phyloP scores from a whole-genome alignment of 495 filamentous ascomycete genomes.

The Geoglossum glabrum region DNA sequence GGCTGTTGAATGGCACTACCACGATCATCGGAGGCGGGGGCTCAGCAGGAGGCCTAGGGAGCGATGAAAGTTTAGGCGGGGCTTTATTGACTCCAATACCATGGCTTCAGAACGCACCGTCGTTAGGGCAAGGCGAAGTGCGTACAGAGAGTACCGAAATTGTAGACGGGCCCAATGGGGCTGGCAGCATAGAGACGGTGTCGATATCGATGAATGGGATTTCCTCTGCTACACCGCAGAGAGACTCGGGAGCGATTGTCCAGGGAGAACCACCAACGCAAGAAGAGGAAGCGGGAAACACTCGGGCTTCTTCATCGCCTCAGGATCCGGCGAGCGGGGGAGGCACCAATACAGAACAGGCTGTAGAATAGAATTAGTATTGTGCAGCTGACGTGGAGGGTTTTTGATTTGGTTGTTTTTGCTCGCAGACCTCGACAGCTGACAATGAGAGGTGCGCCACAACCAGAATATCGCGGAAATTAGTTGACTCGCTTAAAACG shows the following conservation, averaged over 20 bases:
- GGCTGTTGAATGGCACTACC: constrained; percentile 19
- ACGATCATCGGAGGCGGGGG: constrained; percentile 4
- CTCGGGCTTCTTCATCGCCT: constrained; percentile 15
- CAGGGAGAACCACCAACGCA: constrained; percentile 63
- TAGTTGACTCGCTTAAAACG: no score
- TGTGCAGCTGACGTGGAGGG: background rate
- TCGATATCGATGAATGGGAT: constrained; percentile 42
- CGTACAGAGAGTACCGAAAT: constrained; percentile 47
- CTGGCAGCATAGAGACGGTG: constrained; percentile 51
- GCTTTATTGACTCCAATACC: constrained; percentile 87
- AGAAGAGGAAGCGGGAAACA: constrained; percentile 51
- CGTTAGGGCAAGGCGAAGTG: constrained; percentile 13
- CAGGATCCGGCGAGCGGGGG: constrained; percentile 19
- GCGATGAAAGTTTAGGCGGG: constrained; percentile 77
- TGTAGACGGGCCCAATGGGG: constrained; percentile 51
- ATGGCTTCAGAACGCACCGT: constrained; percentile 37
- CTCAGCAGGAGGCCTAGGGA: constrained; percentile 30
- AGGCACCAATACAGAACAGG: constrained; percentile 5
- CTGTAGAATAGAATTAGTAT: background rate
- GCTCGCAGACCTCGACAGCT: no score
- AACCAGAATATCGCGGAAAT: no score
- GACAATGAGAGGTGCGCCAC: no score
- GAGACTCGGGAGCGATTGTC: constrained; percentile 32
- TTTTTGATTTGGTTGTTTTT: no score
- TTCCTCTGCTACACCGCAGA: constrained; percentile 12